Conservation (phyloP, 495 filamentous ascomycete genomes). For the Eremomyces bilateralis region DNA sequence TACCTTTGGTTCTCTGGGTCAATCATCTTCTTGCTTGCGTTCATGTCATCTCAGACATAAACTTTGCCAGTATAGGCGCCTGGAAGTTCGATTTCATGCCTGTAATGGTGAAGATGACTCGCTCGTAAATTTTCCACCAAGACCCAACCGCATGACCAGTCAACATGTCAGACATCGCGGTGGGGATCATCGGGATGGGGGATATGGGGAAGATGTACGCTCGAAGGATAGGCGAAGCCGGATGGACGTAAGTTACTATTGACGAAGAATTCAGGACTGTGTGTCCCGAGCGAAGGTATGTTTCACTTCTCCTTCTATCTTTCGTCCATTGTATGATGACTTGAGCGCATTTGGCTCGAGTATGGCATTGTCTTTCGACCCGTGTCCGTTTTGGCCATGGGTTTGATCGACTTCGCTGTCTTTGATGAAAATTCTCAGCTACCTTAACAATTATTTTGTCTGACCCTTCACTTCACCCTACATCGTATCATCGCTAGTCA, state of each 20-base stretch:
- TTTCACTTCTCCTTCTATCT: conserved; percentile 8
- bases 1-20: no score
- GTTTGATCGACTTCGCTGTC: conserved; percentile 29
- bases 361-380: conserved; percentile 31
- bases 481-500: no score
- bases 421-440: conserved; percentile 95
- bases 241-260: conserved; percentile 61
- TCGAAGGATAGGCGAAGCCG: conserved; percentile 59
- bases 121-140: no score
- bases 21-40: no score
- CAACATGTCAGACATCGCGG: conserved; percentile 14
- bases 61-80: no score
- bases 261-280: conserved; percentile 3
- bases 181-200: conserved; percentile 96
- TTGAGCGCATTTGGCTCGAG: conserved; percentile 99
- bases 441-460: conserved; percentile 70
- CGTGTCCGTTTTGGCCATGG: conserved; percentile 30
- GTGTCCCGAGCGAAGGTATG: conserved; percentile 8
- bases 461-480: no score
- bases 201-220: conserved; percentile 99
- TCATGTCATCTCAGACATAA: no score
- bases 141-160: no score
- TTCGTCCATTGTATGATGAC: conserved; percentile 58
- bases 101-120: no score
- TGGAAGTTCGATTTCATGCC: no score